Evolutionary conservation across 805 yeast species (phyloP).

Genomic region (Yamadazyma phyllophila): DNA sequence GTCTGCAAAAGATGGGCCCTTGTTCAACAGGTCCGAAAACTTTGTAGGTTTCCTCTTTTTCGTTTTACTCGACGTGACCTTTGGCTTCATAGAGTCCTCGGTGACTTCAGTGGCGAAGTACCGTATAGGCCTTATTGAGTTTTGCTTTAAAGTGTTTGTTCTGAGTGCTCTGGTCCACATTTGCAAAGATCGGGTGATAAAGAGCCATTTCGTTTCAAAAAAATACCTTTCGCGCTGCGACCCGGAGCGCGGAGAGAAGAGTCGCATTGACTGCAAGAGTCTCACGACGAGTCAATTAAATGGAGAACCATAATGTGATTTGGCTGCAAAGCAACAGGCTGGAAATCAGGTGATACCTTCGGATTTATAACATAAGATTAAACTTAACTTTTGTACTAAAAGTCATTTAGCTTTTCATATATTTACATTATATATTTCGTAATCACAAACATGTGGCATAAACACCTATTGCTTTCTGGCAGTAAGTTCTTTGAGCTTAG

Average conservation of each 20-base stretch:
- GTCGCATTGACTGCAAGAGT: background rate
- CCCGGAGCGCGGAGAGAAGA: background rate
- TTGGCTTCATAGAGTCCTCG: slow-evolving; percentile 5
- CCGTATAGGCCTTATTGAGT: background rate
- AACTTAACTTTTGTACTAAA: no score
- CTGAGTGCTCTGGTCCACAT: slow-evolving; percentile 3
- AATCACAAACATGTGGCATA: no score
- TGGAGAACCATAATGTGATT: no score
- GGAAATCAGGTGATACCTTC: no score
- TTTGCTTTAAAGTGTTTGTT: background rate
- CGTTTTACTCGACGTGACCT: slow-evolving; percentile 9
- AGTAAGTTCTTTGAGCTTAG: background rate
- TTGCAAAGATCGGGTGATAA: slow-evolving; percentile 6
- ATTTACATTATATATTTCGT: no score
- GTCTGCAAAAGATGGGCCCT: slow-evolving; percentile 93
- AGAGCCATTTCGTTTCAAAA: slow-evolving; percentile 4
- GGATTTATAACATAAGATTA: no score
- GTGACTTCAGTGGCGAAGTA: slow-evolving; percentile 19
- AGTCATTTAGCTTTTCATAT: no score
- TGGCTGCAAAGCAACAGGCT: no score
- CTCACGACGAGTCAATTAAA: background rate
- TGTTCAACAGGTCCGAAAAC: slow-evolving; percentile 67
- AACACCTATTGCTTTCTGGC: no score
- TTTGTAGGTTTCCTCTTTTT: slow-evolving; percentile 47
- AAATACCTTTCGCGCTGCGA: slow-evolving; percentile 1